A percentile compares a stretch with the other conserved stretches of the same genome.
Conservation (phyloP, 140 eudicot genomes). For the Stevia rebaudiana region DNA sequence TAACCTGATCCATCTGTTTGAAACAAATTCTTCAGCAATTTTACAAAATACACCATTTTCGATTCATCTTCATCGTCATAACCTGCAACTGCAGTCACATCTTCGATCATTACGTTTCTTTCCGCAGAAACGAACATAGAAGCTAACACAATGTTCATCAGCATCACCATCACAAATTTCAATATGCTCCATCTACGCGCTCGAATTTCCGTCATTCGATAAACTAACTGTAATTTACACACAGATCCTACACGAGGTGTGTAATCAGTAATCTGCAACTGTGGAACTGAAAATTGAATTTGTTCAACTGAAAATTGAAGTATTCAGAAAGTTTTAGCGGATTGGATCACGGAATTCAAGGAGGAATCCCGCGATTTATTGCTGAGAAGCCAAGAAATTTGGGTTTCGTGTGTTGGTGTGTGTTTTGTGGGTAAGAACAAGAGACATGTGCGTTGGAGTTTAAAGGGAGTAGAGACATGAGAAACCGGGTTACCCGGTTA, state of each 20-base stretch:
- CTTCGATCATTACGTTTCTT: slow-evolving; percentile 29
- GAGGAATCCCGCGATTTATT: slow-evolving; percentile 1
- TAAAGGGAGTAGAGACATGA: not conserved
- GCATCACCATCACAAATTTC: slow-evolving; percentile 31
- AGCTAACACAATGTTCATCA: slow-evolving; percentile 47
- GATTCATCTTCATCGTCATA: slow-evolving; percentile 20
- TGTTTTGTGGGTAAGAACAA: not conserved
- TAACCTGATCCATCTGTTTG: slow-evolving; percentile 61
- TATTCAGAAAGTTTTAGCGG: not conserved
- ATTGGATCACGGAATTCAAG: not conserved
- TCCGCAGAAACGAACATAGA: slow-evolving; percentile 65
- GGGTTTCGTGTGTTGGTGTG: slow-evolving; percentile 6
- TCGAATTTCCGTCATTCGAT: slow-evolving; percentile 35
- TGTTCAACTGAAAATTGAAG: not conserved
- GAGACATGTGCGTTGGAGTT: slow-evolving; percentile 16
- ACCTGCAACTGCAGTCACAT: slow-evolving; percentile 16
- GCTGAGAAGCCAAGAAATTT: not conserved
- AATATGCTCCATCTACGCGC: slow-evolving; percentile 36
- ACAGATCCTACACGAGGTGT: not conserved
- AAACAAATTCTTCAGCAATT: slow-evolving; percentile 51
- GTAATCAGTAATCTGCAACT: not conserved
- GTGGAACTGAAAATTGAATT: not conserved
- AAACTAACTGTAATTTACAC: not conserved
- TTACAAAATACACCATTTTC: slow-evolving; percentile 14
- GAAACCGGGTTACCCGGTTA: not conserved